A percentile compares a stretch with the other conserved stretches of the same genome.
Conservation (phyloP, 208 protist species). For the Acanthamoeba triangularis region DNA sequence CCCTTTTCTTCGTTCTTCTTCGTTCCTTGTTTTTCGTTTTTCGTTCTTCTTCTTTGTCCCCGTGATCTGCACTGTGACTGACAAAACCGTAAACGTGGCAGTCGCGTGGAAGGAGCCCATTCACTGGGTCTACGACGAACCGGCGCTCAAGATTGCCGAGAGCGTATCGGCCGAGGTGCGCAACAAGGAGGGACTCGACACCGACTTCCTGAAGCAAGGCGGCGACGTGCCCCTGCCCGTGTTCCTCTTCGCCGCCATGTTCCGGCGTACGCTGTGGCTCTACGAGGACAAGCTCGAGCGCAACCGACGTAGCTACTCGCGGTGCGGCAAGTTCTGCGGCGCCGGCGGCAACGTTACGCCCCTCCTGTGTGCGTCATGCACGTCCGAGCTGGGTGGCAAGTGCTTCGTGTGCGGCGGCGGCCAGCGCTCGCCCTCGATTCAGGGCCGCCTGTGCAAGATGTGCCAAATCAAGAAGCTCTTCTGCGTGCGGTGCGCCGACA, state of each 20-base stretch:
- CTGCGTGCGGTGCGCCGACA: background rate
- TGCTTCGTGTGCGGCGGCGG: constrained; percentile 19
- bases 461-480: background rate
- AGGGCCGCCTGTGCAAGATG: constrained; percentile 16
- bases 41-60: no score
- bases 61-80: background rate
- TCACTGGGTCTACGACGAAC: background rate
- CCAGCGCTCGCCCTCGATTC: background rate
- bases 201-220: background rate
- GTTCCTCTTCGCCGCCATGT: constrained; percentile 37
- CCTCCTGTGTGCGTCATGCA: background rate
- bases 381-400: background rate
- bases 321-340: constrained; percentile 16
- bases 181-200: constrained; percentile 34
- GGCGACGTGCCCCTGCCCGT: constrained; percentile 9
- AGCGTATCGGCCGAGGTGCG: background rate
- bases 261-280: background rate
- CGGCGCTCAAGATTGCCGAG: background rate
- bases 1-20: no score
- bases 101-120: constrained; percentile 22
- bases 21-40: no score
- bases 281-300: constrained; percentile 26
- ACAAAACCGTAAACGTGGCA: background rate
- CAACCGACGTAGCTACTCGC: constrained; percentile 33
- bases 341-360: background rate